These are phyloP conservation scores for Cryptococcus amylolentus DNA, from an alignment of 1,284 basidiomycete genomes.

Conservation along the genomic window DNA sequence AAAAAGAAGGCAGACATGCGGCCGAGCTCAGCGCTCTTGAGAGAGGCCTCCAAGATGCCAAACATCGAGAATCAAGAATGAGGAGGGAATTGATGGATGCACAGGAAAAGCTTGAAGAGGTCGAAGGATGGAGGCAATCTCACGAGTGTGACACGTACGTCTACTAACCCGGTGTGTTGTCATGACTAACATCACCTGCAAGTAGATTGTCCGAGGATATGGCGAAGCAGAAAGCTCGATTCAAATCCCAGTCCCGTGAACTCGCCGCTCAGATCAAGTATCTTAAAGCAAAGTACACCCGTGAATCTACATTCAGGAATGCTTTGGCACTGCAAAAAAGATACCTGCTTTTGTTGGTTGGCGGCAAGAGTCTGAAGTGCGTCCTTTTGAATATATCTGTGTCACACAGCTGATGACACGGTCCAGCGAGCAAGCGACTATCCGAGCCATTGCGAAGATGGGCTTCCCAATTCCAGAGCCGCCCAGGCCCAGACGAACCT, in stretches of 20 bases:
- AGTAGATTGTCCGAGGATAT: slow-evolving; percentile 12
- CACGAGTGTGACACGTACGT: slow-evolving; percentile 22
- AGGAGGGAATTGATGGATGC: slow-evolving; percentile 17
- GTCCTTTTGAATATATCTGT: slow-evolving; percentile 18
- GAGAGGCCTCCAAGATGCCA: slow-evolving; percentile 13
- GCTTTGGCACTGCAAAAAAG: slow-evolving; percentile 82
- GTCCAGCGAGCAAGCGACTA: slow-evolving; percentile 68
- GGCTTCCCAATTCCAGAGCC: slow-evolving; percentile 58
- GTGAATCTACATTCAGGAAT: slow-evolving; percentile 77
- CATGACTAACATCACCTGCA: slow-evolving; percentile 4
- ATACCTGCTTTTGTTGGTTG: slow-evolving; percentile 55
- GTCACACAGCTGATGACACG: neutral
- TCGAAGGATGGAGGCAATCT: slow-evolving; percentile 14
- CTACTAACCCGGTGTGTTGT: neutral
- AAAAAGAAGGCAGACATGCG: neutral
- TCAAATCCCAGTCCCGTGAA: slow-evolving; percentile 35
- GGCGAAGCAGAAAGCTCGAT: slow-evolving; percentile 27
- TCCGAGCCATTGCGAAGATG: slow-evolving; percentile 71
- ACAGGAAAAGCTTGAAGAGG: slow-evolving; percentile 7
- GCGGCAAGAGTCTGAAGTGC: slow-evolving; percentile 68
- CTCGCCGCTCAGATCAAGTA: slow-evolving; percentile 67
- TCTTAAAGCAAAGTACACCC: slow-evolving; percentile 82
- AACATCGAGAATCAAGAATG: slow-evolving; percentile 12
- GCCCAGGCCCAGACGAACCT: slow-evolving; percentile 51
- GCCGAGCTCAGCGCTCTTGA: slow-evolving; percentile 3